Evolutionary conservation across 352 stramenopile genomes (phyloP), one percentile per base, ranked within the genome.

Genomic region (Phytophthora tubulina): DNA sequence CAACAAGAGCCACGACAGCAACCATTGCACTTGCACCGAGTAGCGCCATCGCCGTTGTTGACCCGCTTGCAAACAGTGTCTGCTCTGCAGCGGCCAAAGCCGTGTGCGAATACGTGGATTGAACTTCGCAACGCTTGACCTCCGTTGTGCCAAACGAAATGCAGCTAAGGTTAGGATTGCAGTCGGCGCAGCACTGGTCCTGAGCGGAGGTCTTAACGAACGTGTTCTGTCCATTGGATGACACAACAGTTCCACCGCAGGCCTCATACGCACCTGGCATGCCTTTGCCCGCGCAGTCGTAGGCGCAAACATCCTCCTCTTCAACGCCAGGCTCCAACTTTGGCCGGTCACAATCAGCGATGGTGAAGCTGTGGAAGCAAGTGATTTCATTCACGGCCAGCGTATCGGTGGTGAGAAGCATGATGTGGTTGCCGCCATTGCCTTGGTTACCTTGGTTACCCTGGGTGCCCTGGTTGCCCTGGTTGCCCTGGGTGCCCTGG

Each of bases 261-360:
- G 70, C 66, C 33, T 89, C 73, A 35, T 69, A 75, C 38, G 70
- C 41, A 17, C 80, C 81, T 2, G 80, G 63, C 5, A 55, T 51
- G 3, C 31, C 11, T 4, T 77, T 49, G 33, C 56, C 80, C 1
- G 67, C 66, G 30, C 78, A 84, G 8, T 78, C 41, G 15, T 79
- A 58, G 21, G 67, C 76, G 30, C 60, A 48, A 31, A 82, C 86
- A 8, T 60, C 46, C 15, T 72, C 62, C 1, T 79, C 11, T n/a
- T 36, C 46, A 21, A 50, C 53, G 2, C 72, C 72, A 45, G 82
- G 73, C 35, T 84, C 79, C 35, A 75, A 10, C 2, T 60, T 63
- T 0, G 84, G 85, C 0, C n/a, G 42, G 4, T 85, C 76, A 53
- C 86, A 94, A 59, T 91, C 85, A 6, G 65, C 76, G 41, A 92